phyloP scores from a whole-genome alignment of 345 rosid species.

The Lenwebbia sp. region DNA sequence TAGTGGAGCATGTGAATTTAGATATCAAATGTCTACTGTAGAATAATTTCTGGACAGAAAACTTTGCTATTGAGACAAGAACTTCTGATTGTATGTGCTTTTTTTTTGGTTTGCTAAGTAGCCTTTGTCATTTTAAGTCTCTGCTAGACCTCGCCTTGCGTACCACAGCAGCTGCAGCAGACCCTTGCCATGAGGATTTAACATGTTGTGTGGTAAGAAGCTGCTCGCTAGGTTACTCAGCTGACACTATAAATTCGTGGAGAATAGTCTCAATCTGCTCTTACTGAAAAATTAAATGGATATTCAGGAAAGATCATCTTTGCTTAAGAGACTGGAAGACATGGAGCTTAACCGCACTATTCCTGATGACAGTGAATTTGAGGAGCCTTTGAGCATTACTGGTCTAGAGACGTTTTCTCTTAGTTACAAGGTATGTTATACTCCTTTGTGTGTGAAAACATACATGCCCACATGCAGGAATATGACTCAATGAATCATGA shows the following conservation, averaged over 20 bases:
- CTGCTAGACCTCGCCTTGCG: slow-evolving; percentile 94
- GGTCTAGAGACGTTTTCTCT: slow-evolving; percentile 96
- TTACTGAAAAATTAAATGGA: not conserved
- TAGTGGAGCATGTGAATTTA: not conserved
- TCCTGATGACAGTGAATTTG: slow-evolving; percentile 40
- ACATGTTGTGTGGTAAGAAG: slow-evolving; percentile 84
- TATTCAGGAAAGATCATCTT: slow-evolving; percentile 73
- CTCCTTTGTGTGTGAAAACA: not conserved
- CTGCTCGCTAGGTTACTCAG: not conserved
- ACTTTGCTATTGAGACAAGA: not conserved
- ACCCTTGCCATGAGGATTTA: slow-evolving; percentile 94
- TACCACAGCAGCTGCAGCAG: slow-evolving; percentile 92
- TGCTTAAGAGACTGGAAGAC: slow-evolving; percentile 67
- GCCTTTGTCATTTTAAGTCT: slow-evolving; percentile 31
- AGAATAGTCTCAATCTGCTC: not conserved
- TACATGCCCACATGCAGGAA: not conserved
- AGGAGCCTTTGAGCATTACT: slow-evolving; percentile 67
- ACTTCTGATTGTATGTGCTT: not conserved
- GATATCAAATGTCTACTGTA: not conserved
- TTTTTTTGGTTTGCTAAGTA: not conserved
- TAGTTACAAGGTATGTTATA: slow-evolving; percentile 72
- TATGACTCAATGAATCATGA: not conserved
- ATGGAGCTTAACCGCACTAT: slow-evolving; percentile 30
- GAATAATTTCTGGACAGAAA: not conserved
- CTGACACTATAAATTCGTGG: not conserved